Conservation (phyloP, 2,329 filamentous ascomycete species). For the Xylaria hypoxylon region DNA sequence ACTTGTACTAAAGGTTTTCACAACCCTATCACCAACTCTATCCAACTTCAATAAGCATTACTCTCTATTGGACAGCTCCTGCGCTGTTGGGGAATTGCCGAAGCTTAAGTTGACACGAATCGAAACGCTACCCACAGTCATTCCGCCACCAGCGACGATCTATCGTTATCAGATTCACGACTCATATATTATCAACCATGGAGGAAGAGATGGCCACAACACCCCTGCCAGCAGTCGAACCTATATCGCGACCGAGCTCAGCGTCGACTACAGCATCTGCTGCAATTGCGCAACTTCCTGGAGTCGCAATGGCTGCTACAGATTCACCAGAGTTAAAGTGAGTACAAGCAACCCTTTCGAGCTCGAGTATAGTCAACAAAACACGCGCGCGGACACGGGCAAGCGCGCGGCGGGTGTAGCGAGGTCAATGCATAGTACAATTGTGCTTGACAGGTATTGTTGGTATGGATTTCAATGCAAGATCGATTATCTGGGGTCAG, state of each 20-base stretch:
- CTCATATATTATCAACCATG: slow-evolving; percentile 54
- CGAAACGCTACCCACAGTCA: slow-evolving; percentile 42
- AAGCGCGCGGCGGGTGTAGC: slow-evolving; percentile 7
- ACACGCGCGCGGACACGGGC: background rate
- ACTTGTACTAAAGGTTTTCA: background rate
- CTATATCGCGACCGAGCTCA: slow-evolving; percentile 63
- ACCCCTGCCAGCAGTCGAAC: slow-evolving; percentile 57
- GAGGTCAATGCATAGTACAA: slow-evolving; percentile 12
- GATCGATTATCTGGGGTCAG: slow-evolving; percentile 7
- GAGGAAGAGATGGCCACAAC: slow-evolving; percentile 57
- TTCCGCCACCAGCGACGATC: slow-evolving; percentile 41
- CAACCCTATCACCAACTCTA: background rate
- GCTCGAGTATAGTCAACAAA: slow-evolving; percentile 6
- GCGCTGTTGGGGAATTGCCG: slow-evolving; percentile 41
- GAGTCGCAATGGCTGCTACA: slow-evolving; percentile 58
- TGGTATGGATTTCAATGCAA: slow-evolving; percentile 13
- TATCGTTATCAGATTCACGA: slow-evolving; percentile 42
- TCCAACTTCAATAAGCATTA: background rate
- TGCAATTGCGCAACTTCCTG: slow-evolving; percentile 60
- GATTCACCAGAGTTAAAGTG: slow-evolving; percentile 62
- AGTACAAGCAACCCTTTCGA: slow-evolving; percentile 45
- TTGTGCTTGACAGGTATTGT: slow-evolving; percentile 11
- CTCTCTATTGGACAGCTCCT: slow-evolving; percentile 37
- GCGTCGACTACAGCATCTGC: slow-evolving; percentile 60
- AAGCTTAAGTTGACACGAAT: slow-evolving; percentile 36